Percentiles rank a stretch among this genome's conserved stretches.
Evolutionary conservation across 2,329 filamentous ascomycete genomes (phyloP).

Genomic region (Nothomitra cinnamomea): DNA sequence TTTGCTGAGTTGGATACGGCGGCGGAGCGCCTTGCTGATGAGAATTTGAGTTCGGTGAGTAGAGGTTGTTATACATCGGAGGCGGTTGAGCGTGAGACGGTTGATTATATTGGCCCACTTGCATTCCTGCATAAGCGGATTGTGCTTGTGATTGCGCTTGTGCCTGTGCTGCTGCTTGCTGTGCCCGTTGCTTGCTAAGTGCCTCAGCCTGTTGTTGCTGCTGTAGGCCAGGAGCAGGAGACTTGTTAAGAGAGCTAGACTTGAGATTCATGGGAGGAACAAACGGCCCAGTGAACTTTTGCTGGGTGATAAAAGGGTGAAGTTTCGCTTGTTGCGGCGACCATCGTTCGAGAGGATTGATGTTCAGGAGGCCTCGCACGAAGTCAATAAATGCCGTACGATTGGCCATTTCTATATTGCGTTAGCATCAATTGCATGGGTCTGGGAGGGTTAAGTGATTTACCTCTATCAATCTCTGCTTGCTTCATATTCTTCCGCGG

Average conservation of each 20-base stretch:
- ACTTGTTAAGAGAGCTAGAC: conserved; percentile 66
- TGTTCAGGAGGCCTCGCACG: conserved; percentile 77
- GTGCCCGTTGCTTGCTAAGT: conserved; percentile 75
- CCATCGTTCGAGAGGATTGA: conserved; percentile 93
- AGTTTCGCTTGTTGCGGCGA: conserved; percentile 94
- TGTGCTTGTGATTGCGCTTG: conserved; percentile 53
- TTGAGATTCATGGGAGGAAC: conserved; percentile 96
- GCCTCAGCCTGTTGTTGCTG: conserved; percentile 93
- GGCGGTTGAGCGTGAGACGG: conserved; percentile 32
- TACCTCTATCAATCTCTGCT: conserved; percentile 89
- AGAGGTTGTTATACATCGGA: conserved; percentile 69
- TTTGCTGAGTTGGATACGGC: conserved; percentile 56
- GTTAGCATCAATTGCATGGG: conserved; percentile 5
- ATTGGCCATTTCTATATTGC: conserved; percentile 79
- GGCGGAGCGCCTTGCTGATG: conserved; percentile 56
- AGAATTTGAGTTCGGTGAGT: conserved; percentile 44
- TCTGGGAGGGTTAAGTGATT: conserved; percentile 15
- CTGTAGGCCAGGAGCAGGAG: conserved; percentile 81
- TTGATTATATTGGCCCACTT: conserved; percentile 37
- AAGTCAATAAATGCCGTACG: conserved; percentile 96
- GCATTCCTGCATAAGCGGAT: conserved; percentile 46
- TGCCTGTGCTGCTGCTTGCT: conserved; percentile 24
- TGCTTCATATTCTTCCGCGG: conserved; percentile 99
- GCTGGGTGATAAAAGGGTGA: conserved; percentile 95
- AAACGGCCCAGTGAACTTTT: conserved; percentile 92